Evolutionary conservation across 139 green algal genomes (phyloP).

Genomic region (Chlamydomonas schloesseri): DNA sequence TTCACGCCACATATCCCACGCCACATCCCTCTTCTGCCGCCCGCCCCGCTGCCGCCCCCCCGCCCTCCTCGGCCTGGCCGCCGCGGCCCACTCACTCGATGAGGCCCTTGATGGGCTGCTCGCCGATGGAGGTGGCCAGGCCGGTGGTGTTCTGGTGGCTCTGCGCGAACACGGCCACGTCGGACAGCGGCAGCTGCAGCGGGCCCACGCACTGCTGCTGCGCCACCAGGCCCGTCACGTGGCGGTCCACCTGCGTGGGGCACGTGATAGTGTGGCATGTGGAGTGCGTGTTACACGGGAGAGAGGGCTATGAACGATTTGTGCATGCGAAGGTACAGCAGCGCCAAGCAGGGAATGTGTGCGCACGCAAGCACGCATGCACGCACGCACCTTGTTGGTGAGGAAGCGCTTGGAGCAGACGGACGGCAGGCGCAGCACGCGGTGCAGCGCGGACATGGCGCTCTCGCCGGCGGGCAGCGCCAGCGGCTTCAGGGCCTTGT

Average conservation of each 20-base stretch:
- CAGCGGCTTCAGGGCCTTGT: slow-evolving; percentile 59
- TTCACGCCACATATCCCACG: no score
- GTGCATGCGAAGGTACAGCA: no score
- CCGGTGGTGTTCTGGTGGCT: slow-evolving; percentile 83
- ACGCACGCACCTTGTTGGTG: slow-evolving; percentile 99
- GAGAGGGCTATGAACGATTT: no score
- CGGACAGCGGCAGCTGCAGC: slow-evolving; percentile 91
- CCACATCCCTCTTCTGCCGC: no score
- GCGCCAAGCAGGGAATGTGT: no score
- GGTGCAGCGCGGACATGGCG: slow-evolving; percentile 70
- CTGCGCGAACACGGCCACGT: slow-evolving; percentile 95
- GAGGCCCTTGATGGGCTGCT: slow-evolving; percentile 97
- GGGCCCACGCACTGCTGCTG: slow-evolving; percentile 98
- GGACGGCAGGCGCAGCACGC: slow-evolving; percentile 89
- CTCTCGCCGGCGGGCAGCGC: slow-evolving; percentile 67
- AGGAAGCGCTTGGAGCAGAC: slow-evolving; percentile 98
- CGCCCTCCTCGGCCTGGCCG: not conserved
- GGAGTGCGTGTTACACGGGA: no score
- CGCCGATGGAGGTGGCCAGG: slow-evolving; percentile 94
- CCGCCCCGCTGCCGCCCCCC: not conserved
- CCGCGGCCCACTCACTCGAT: slow-evolving; percentile 64
- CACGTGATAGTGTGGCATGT: not conserved
- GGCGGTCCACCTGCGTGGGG: slow-evolving; percentile 22
- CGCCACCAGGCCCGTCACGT: slow-evolving; percentile 87
- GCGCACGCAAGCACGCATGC: no score